These are phyloP conservation scores for Oenanthe javanica DNA, from an alignment of 140 eudicot genomes.

Conservation along the genomic window DNA sequence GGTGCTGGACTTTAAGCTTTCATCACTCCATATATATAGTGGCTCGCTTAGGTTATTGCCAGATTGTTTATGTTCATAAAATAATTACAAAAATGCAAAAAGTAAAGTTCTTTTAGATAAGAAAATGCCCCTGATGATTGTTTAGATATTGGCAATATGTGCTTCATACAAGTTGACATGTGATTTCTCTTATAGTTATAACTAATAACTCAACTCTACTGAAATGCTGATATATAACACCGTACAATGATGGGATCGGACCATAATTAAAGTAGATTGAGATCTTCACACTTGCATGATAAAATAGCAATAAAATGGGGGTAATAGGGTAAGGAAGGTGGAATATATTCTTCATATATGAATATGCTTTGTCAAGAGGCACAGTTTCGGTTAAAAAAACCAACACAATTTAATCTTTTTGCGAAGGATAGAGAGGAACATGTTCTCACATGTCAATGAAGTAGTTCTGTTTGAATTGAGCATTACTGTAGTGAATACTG, in stretches of 20 bases:
- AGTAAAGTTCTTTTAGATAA: slow-evolving; percentile 44
- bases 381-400: slow-evolving; percentile 2
- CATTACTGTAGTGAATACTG: background rate
- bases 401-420: background rate
- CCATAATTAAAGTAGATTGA: background rate
- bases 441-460: background rate
- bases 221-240: background rate
- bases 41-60: slow-evolving; percentile 22
- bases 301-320: background rate
- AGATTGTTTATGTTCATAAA: slow-evolving; percentile 24
- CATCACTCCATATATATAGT: slow-evolving; percentile 52
- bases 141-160: slow-evolving; percentile 10
- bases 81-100: slow-evolving; percentile 12
- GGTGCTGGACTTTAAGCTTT: slow-evolving; percentile 34
- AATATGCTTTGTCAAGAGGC: background rate
- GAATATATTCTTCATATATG: slow-evolving; percentile 23
- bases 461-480: background rate
- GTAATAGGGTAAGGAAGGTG: slow-evolving; percentile 5
- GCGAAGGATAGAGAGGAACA: background rate
- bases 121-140: slow-evolving; percentile 12
- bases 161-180: slow-evolving; percentile 33
- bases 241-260: slow-evolving; percentile 1
- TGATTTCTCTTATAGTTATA: slow-evolving; percentile 9
- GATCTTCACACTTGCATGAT: background rate
- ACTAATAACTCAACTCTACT: background rate